A percentile compares a stretch with the other conserved stretches of the same genome.
These are phyloP conservation scores for Trichoderma atrobrunneum DNA, from an alignment of 2,329 filamentous ascomycete species.

Conservation along the genomic window DNA sequence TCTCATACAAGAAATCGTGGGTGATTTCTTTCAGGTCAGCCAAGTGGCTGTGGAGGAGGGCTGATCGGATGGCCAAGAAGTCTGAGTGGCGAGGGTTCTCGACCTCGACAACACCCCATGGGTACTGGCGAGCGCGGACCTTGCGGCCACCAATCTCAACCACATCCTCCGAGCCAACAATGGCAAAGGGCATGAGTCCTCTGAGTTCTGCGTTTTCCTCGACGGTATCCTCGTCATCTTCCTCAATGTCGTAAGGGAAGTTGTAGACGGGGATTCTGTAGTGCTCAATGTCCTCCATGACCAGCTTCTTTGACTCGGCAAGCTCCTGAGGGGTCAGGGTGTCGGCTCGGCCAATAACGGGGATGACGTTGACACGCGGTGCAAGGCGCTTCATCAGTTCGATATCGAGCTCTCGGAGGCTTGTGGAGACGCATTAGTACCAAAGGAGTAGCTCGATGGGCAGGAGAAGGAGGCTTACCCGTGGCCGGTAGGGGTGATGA, in stretches of 20 bases:
- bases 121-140: constrained; percentile 94
- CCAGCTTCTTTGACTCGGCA: constrained; percentile 98
- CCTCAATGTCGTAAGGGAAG: constrained; percentile 99
- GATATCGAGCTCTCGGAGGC: constrained; percentile 97
- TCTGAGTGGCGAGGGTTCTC: constrained; percentile 99
- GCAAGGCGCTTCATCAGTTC: constrained; percentile 99
- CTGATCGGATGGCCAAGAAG: constrained; percentile 95
- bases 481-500: constrained; percentile 97
- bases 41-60: constrained; percentile 94
- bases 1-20: constrained; percentile 99
- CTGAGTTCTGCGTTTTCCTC: constrained; percentile 98
- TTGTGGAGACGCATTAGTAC: constrained; percentile 34
- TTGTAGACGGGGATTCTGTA: constrained; percentile 99
- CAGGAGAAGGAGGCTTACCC: constrained; percentile 58
- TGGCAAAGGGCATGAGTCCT: constrained; percentile 97
- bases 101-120: constrained; percentile 98
- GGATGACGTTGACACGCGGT: constrained; percentile 97
- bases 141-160: constrained; percentile 91
- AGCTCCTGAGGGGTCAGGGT: constrained; percentile 94
- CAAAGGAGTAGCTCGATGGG: not conserved
- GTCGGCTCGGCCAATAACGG: constrained; percentile 97
- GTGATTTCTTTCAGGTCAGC: constrained; percentile 99
- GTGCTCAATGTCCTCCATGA: constrained; percentile 99
- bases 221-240: constrained; percentile 98
- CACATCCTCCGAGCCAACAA: constrained; percentile 94